phyloP scores from a whole-genome alignment of 192 early-diverging fungal genomes.

The Entrophospora sp. region DNA sequence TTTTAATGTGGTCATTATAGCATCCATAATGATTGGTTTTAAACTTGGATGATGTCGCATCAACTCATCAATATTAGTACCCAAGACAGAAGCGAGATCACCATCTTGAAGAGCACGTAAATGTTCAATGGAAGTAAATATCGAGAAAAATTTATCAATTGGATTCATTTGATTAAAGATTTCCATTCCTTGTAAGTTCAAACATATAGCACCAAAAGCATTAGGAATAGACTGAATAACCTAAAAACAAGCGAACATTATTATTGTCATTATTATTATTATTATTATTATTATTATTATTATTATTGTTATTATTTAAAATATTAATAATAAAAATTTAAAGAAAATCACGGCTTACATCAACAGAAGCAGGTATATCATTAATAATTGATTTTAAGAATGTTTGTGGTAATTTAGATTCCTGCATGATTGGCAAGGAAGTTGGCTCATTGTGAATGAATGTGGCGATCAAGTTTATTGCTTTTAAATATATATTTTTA shows the following conservation, averaged over 20 bases:
- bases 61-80: slow-evolving; percentile 86
- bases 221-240: slow-evolving; percentile 72
- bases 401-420: slow-evolving; percentile 74
- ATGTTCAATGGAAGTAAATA: slow-evolving; percentile 71
- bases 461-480: slow-evolving; percentile 87
- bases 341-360: slow-evolving; percentile 39
- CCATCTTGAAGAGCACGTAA: slow-evolving; percentile 69
- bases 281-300: too few species aligned
- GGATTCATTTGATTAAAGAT: slow-evolving; percentile 66
- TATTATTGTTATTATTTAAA: too few species aligned
- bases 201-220: slow-evolving; percentile 92
- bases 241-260: too few species aligned
- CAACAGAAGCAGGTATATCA: slow-evolving; percentile 71
- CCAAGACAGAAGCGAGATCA: slow-evolving; percentile 77
- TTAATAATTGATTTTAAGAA: slow-evolving; percentile 62
- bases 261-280: too few species aligned
- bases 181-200: slow-evolving; percentile 83
- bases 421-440: slow-evolving; percentile 87
- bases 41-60: slow-evolving; percentile 90
- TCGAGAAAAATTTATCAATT: slow-evolving; percentile 60
- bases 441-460: slow-evolving; percentile 99
- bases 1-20: slow-evolving; percentile 62
- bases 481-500: slow-evolving; percentile 48
- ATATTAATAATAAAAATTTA: neutral
- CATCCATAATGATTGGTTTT: slow-evolving; percentile 61